These are phyloP conservation scores for Fusarium floridanum DNA, from an alignment of 2,329 filamentous ascomycete genomes.

Conservation along the genomic window DNA sequence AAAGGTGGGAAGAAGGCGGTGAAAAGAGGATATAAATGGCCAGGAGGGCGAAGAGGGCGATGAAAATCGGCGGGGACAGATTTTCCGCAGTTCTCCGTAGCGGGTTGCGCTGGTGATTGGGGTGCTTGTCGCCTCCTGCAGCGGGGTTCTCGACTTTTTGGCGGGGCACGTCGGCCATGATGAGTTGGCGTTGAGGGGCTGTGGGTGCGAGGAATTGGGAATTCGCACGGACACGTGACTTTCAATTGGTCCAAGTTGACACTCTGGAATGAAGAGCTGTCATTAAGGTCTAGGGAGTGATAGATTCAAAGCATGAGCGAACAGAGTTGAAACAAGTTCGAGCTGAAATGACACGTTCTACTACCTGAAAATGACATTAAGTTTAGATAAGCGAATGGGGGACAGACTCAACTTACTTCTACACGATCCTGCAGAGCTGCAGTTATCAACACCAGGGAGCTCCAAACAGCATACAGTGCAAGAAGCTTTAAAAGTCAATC, in stretches of 20 bases:
- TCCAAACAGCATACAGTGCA: slow-evolving; percentile 32
- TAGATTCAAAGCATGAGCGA: background rate
- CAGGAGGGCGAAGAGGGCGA: slow-evolving; percentile 55
- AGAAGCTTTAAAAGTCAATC: slow-evolving; percentile 23
- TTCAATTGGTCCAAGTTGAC: slow-evolving; percentile 16
- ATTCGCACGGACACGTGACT: slow-evolving; percentile 48
- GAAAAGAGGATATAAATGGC: slow-evolving; percentile 54
- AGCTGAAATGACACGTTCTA: background rate
- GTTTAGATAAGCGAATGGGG: background rate
- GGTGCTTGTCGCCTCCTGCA: slow-evolving; percentile 43
- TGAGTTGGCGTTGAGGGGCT: slow-evolving; percentile 45
- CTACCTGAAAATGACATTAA: background rate
- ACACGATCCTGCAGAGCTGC: background rate
- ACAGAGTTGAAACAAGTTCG: background rate
- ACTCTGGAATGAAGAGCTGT: slow-evolving; percentile 11
- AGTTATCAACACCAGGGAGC: background rate
- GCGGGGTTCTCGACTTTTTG: slow-evolving; percentile 51
- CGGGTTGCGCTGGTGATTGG: slow-evolving; percentile 41
- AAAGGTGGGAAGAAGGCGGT: slow-evolving; percentile 46
- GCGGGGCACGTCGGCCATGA: slow-evolving; percentile 52
- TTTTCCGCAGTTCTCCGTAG: slow-evolving; percentile 52
- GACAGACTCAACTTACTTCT: background rate
- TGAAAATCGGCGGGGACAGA: slow-evolving; percentile 60
- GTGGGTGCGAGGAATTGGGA: slow-evolving; percentile 27
- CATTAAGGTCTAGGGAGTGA: background rate